Evolutionary conservation across 2,329 filamentous ascomycete species (phyloP), one percentile per base, ranked within the genome.

Genomic region (Chaetomium olivaceum): DNA sequence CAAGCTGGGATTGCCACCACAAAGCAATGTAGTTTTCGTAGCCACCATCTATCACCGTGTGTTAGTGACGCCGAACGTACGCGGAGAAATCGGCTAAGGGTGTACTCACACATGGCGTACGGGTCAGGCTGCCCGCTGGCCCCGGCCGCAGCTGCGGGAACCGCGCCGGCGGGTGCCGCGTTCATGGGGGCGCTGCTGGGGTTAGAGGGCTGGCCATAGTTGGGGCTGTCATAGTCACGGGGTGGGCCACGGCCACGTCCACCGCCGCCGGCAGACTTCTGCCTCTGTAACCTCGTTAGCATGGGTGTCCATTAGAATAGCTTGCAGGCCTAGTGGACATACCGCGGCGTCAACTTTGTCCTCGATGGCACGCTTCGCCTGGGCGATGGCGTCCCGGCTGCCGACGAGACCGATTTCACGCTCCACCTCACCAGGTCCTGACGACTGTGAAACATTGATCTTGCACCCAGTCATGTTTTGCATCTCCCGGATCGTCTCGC

Each of bases 401-500:
- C 93, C 93, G 69, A 95, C 90, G 54, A 97, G 84, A 55, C 91
- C 91, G 74, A 97, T 96, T 77, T 96, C 91, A 73, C 93, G 89
- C 76, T 95, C 89, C 65, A 88, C 85, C 74, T 96, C 92, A 70
- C 87, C 85, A 58, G 90, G 89, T 19, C 90, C 90, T 43, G 88
- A 89, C 8, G 92, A 89, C 73, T 91, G 91, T 36, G 91, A 91
- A 29, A 97, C 93, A 73, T 97, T 97, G 82, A 97, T 96, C 81
- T 96, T 96, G 84, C 93, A 97, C 55, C 91, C 91, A 5, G 92
- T 95, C 36, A 82, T 85, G 74, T 88, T 90, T 77, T 97, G 93
- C 89, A 97, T 96, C 71, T 96, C 92, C 70, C 93, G 92, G 75
- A 97, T 97, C 0, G 93, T 96, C 80, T 97, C 93, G 70, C 93